Percentiles rank a stretch among this genome's conserved stretches.
Conservation (phyloP, 2,329 filamentous ascomycete species). For the Zasmidium citrigriseum region DNA sequence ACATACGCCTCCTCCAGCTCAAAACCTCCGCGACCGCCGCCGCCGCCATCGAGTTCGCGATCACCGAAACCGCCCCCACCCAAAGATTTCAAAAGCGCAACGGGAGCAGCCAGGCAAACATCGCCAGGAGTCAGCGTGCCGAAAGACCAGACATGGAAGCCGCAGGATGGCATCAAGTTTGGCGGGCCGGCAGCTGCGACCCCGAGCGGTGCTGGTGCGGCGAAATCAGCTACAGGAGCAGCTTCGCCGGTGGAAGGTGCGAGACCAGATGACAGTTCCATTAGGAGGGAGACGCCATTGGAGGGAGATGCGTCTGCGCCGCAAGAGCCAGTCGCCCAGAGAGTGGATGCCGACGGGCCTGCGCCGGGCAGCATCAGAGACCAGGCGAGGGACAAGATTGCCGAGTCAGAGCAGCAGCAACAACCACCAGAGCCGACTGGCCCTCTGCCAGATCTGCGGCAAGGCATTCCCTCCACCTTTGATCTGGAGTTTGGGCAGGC, state of each 20-base stretch:
- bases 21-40: constrained; percentile 20
- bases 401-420: constrained; percentile 27
- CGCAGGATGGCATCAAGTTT: constrained; percentile 42
- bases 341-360: constrained; percentile 31
- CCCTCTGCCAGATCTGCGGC: constrained; percentile 85
- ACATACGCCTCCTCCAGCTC: constrained; percentile 26
- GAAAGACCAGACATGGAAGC: constrained; percentile 45
- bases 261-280: constrained; percentile 38
- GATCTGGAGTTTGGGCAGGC: constrained; percentile 67
- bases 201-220: constrained; percentile 5
- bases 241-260: constrained; percentile 31
- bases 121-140: constrained; percentile 34
- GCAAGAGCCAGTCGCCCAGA: constrained; percentile 34
- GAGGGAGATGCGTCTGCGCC: constrained; percentile 14
- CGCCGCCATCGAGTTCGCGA: constrained; percentile 15
- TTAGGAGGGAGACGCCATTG: constrained; percentile 21
- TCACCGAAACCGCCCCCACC: constrained; percentile 19
- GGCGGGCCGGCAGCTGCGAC: constrained; percentile 27
- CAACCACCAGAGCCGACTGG: constrained; percentile 40
- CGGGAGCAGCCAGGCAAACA: constrained; percentile 31
- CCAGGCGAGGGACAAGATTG: constrained; percentile 29
- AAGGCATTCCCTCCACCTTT: constrained; percentile 90
- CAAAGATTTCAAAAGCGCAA: constrained; percentile 20
- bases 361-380: constrained; percentile 28
- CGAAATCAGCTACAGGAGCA: constrained; percentile 18